Evolutionary conservation across 495 filamentous ascomycete species (phyloP).

Genomic region (Neurospora sp.): DNA sequence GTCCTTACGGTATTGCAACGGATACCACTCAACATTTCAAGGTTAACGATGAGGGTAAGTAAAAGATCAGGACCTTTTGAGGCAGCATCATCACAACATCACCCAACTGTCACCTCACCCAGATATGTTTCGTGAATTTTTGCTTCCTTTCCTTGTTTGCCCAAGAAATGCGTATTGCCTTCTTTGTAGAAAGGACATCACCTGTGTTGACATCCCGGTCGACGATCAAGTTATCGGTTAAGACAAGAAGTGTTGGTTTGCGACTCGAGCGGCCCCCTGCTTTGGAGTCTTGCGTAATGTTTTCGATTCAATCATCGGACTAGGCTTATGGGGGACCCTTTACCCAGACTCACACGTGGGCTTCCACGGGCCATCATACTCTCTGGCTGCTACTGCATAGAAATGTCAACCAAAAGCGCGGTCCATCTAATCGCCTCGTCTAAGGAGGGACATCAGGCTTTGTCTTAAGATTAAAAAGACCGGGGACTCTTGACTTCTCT

Average conservation of each 20-base stretch:
- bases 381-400: constrained; percentile 8
- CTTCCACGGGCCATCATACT: constrained; percentile 2
- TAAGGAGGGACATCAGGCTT: constrained; percentile 11
- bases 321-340: constrained; percentile 3
- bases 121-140: not conserved
- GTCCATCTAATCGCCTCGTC: constrained; percentile 16
- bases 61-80: not conserved
- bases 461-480: constrained; percentile 19
- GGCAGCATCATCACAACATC: not conserved
- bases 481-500: constrained; percentile 18
- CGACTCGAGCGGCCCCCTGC: constrained; percentile 25
- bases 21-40: not conserved
- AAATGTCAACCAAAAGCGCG: constrained; percentile 9
- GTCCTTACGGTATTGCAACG: not conserved
- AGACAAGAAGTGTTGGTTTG: constrained; percentile 15
- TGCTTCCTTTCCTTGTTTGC: not conserved
- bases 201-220: not conserved
- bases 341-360: constrained; percentile 18
- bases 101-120: not conserved
- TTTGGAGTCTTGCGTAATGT: constrained; percentile 19
- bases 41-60: not conserved
- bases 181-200: not conserved
- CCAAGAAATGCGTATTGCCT: not conserved
- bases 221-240: not conserved
- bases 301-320: constrained; percentile 23